phyloP scores from a whole-genome alignment of 1,284 basidiomycete genomes.

The Trametes hirsuta region DNA sequence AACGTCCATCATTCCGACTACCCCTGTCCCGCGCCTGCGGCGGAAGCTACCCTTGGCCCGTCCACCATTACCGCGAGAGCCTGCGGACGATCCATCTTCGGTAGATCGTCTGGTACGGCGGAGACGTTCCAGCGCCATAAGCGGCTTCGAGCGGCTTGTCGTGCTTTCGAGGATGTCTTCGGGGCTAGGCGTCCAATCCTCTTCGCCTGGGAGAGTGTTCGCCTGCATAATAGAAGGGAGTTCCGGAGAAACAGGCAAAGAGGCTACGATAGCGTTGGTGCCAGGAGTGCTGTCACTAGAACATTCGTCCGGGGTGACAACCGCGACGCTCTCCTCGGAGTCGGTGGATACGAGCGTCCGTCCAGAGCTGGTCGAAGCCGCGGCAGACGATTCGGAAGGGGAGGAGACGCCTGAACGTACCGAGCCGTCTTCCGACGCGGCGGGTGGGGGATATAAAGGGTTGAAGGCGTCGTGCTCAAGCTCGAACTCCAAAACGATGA shows the following conservation, averaged over 20 bases:
- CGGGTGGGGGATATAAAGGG: slow-evolving; percentile 62
- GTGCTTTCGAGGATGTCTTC: slow-evolving; percentile 79
- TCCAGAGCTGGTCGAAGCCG: slow-evolving; percentile 36
- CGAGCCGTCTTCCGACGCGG: slow-evolving; percentile 15
- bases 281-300: neutral
- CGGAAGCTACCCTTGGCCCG: slow-evolving; percentile 24
- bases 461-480: slow-evolving; percentile 76
- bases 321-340: slow-evolving; percentile 24
- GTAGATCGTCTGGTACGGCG: slow-evolving; percentile 47
- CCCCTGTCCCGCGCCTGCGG: slow-evolving; percentile 32
- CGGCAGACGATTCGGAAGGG: slow-evolving; percentile 32
- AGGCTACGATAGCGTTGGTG: slow-evolving; percentile 5
- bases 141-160: slow-evolving; percentile 71
- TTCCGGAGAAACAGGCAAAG: neutral
- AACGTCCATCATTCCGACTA: slow-evolving; percentile 78
- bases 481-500: slow-evolving; percentile 84
- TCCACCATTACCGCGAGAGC: slow-evolving; percentile 15
- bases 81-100: slow-evolving; percentile 18
- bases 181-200: slow-evolving; percentile 52
- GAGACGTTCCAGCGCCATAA: slow-evolving; percentile 75
- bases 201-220: slow-evolving; percentile 35
- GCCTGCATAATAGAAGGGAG: slow-evolving; percentile 11
- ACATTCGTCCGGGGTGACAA: slow-evolving; percentile 26
- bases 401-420: slow-evolving; percentile 34
- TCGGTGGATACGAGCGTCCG: slow-evolving; percentile 33